A percentile compares a stretch with the other conserved stretches of the same genome.
phyloP scores from a whole-genome alignment of 2,329 filamentous ascomycete species.

The Trichoderma polysporum region DNA sequence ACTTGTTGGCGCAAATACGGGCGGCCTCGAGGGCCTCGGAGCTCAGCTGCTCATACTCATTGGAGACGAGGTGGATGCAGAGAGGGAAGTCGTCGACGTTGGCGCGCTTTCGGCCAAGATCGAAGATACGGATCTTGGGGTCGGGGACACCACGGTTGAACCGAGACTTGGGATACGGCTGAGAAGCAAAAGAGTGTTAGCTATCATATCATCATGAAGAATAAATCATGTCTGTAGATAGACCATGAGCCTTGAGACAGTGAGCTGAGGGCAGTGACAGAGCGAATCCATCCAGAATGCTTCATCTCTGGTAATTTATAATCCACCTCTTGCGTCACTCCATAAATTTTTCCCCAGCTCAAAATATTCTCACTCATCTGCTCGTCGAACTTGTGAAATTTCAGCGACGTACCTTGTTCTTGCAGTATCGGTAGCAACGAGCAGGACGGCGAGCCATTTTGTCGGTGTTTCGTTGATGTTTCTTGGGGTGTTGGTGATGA shows the following conservation, averaged over 20 bases:
- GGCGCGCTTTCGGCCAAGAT: constrained; percentile 97
- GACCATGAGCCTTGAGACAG: neutral
- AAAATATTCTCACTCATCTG: constrained; percentile 23
- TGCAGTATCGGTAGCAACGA: constrained; percentile 99
- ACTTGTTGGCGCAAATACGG: constrained; percentile 99
- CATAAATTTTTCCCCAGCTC: constrained; percentile 1
- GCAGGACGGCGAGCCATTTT: constrained; percentile 99
- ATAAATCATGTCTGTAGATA: neutral
- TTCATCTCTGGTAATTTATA: constrained; percentile 3
- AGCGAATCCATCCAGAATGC: constrained; percentile 3
- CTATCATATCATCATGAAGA: neutral
- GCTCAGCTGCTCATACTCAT: constrained; percentile 99
- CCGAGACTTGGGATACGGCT: constrained; percentile 99
- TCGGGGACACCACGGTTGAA: constrained; percentile 99
- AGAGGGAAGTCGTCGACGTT: constrained; percentile 99
- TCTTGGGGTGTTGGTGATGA: constrained; percentile 37
- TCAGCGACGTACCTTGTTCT: constrained; percentile 86
- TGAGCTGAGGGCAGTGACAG: neutral
- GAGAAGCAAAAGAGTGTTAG: constrained; percentile 21
- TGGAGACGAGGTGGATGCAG: constrained; percentile 98
- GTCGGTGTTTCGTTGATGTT: constrained; percentile 56
- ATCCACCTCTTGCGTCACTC: constrained; percentile 18
- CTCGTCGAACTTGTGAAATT: neutral
- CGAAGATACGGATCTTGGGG: constrained; percentile 92
- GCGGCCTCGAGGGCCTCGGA: constrained; percentile 99